A percentile compares a stretch with the other conserved stretches of the same genome.
Conservation (phyloP, 306 rosid species). For the Quercus robur region DNA sequence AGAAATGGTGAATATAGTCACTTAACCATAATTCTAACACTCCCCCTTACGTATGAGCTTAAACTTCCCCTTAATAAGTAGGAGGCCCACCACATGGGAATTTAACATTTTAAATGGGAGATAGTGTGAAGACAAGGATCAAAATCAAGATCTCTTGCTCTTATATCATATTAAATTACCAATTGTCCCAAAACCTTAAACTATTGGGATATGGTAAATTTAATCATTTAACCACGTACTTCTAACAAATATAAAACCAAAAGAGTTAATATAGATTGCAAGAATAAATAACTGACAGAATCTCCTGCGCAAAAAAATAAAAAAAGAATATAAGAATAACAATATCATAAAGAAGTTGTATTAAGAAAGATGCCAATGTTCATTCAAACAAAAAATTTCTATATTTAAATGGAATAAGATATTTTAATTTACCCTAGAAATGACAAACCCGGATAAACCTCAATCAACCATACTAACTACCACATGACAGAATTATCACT, state of each 20-base stretch:
- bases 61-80: too few species aligned
- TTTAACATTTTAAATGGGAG: too few species aligned
- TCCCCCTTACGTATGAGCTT: too few species aligned
- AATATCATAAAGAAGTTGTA: background rate
- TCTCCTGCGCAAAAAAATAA: background rate
- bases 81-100: too few species aligned
- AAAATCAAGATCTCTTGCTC: too few species aligned
- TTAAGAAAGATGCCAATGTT: background rate
- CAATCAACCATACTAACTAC: background rate
- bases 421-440: background rate
- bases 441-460: background rate
- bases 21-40: too few species aligned
- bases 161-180: too few species aligned
- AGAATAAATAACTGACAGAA: conserved; percentile 7
- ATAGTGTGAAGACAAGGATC: too few species aligned
- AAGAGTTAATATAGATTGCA: background rate
- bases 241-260: conserved; percentile 11
- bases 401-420: background rate
- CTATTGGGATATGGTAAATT: too few species aligned
- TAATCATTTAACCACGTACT: too few species aligned
- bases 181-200: too few species aligned
- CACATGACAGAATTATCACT: background rate
- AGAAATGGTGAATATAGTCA: too few species aligned
- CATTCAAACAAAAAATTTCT: background rate
- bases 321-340: background rate